Conservation (phyloP, 2,329 filamentous ascomycete genomes). For the Tolypocladium guangdongense region DNA sequence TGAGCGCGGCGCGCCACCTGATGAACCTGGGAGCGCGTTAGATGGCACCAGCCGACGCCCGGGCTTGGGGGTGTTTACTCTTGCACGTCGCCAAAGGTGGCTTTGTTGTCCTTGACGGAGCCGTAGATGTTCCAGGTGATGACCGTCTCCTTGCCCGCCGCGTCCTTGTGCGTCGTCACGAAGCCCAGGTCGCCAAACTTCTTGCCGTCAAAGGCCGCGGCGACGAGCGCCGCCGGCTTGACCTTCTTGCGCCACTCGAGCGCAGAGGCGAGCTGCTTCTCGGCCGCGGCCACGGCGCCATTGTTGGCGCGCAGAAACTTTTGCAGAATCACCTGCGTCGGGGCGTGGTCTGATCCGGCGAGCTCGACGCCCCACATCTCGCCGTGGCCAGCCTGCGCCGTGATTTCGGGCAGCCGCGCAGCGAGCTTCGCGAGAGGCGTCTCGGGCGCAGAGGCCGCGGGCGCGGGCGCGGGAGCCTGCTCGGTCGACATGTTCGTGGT, state of each 20-base stretch:
- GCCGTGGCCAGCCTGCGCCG: slow-evolving; percentile 45
- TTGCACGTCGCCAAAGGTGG: slow-evolving; percentile 73
- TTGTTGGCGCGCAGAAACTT: slow-evolving; percentile 91
- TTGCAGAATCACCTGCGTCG: slow-evolving; percentile 74
- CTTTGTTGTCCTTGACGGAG: slow-evolving; percentile 67
- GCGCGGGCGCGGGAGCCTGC: neutral
- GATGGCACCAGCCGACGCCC: neutral
- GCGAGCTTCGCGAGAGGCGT: slow-evolving; percentile 44
- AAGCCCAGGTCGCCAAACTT: slow-evolving; percentile 77
- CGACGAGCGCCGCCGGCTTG: slow-evolving; percentile 56
- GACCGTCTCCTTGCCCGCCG: slow-evolving; percentile 46
- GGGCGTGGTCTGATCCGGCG: slow-evolving; percentile 43
- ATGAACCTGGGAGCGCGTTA: slow-evolving; percentile 53
- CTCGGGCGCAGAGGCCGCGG: slow-evolving; percentile 5
- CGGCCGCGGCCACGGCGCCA: slow-evolving; percentile 60
- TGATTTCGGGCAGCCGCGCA: slow-evolving; percentile 44
- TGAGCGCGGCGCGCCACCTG: slow-evolving; percentile 78
- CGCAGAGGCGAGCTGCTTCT: slow-evolving; percentile 67
- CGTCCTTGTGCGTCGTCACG: slow-evolving; percentile 57
- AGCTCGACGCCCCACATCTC: slow-evolving; percentile 87
- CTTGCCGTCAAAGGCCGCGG: slow-evolving; percentile 49
- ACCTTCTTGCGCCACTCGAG: slow-evolving; percentile 74
- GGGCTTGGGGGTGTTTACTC: slow-evolving; percentile 45
- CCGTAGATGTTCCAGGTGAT: slow-evolving; percentile 94
- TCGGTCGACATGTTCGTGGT: neutral